Conservation (phyloP, 1,139 yeast species). For the Kodamaea arcana region DNA sequence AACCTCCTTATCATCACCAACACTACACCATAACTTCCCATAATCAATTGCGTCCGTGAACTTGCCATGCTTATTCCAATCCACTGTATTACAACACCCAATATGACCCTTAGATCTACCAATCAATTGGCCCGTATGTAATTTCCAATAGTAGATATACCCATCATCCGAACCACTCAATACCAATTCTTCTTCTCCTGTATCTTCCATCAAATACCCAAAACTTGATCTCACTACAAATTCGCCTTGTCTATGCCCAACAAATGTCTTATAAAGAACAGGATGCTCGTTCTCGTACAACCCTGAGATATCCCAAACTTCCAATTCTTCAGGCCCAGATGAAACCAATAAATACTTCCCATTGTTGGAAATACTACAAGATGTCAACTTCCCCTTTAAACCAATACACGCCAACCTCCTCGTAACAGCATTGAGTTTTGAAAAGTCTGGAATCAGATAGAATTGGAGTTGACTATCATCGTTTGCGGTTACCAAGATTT, state of each 20-base stretch:
- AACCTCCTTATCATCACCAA: conserved; percentile 74
- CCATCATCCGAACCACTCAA: conserved; percentile 86
- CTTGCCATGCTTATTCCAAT: conserved; percentile 54
- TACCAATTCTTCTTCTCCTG: conserved; percentile 61
- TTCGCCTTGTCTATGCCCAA: conserved; percentile 69
- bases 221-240: conserved; percentile 76
- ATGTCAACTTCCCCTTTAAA: conserved; percentile 36
- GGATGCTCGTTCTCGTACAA: conserved; percentile 17
- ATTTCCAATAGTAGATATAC: conserved; percentile 75
- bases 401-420: conserved; percentile 30
- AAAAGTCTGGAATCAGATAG: conserved; percentile 38
- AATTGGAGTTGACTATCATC: conserved; percentile 57
- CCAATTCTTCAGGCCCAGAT: conserved; percentile 74
- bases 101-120: conserved; percentile 60
- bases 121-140: conserved; percentile 65
- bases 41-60: conserved; percentile 23
- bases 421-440: conserved; percentile 33
- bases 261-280: conserved; percentile 51
- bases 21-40: conserved; percentile 68
- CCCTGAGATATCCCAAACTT: conserved; percentile 62
- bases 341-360: conserved; percentile 57
- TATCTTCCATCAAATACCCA: conserved; percentile 44
- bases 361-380: conserved; percentile 37
- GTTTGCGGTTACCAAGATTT: conserved; percentile 58
- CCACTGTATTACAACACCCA: conserved; percentile 68